Evolutionary conservation across 129 eudicot genomes (phyloP).

Genomic region (Centrapalus pauciflorus): DNA sequence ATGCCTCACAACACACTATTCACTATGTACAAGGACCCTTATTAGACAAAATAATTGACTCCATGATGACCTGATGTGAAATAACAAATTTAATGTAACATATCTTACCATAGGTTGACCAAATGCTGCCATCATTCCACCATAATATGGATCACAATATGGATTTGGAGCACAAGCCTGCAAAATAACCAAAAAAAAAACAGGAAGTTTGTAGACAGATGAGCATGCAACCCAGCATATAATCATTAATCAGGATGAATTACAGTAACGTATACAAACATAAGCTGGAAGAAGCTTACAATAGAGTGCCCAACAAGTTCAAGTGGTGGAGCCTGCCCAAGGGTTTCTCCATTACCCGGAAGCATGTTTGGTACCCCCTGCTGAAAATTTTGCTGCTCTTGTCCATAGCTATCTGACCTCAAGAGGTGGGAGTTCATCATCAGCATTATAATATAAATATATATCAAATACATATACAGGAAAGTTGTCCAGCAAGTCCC

Average conservation of each 20-base stretch:
- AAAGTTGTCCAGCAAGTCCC: background rate
- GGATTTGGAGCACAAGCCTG: slow-evolving; percentile 87
- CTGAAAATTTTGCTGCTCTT: slow-evolving; percentile 34
- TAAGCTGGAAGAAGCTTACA: slow-evolving; percentile 35
- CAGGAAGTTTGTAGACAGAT: background rate
- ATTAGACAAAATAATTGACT: background rate
- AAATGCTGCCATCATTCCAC: slow-evolving; percentile 79
- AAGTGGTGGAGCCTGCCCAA: slow-evolving; percentile 55
- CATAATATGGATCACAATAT: slow-evolving; percentile 61
- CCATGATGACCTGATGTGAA: background rate
- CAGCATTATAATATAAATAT: slow-evolving; percentile 1
- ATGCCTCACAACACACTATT: background rate
- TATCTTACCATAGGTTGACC: slow-evolving; percentile 74
- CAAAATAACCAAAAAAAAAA: background rate
- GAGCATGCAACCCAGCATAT: background rate
- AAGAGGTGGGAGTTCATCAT: slow-evolving; percentile 11
- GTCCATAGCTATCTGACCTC: slow-evolving; percentile 39
- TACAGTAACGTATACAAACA: background rate
- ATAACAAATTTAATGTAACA: background rate
- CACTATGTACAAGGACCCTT: background rate
- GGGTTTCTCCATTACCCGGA: slow-evolving; percentile 36
- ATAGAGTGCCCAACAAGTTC: slow-evolving; percentile 81
- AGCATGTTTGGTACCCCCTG: slow-evolving; percentile 37
- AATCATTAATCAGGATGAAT: background rate
- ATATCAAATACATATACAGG: background rate